phyloP scores from a whole-genome alignment of 1,284 basidiomycete species.

The Tranzscheliella williamsii region DNA sequence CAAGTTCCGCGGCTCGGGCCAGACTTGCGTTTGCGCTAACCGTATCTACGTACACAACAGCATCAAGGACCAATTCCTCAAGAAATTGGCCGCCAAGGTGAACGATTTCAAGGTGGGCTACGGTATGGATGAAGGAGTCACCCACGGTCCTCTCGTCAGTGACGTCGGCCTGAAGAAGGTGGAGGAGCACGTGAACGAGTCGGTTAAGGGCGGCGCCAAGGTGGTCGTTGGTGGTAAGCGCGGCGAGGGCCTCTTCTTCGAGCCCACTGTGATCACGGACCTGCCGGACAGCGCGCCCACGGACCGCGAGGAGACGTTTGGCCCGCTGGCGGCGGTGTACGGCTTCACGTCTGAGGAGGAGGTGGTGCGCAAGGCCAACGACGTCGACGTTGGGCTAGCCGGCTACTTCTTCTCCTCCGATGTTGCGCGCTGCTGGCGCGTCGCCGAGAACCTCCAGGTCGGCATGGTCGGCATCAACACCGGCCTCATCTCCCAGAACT shows the following conservation, averaged over 20 bases:
- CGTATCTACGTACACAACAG: slow-evolving; percentile 68
- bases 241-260: slow-evolving; percentile 72
- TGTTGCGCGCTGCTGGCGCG: slow-evolving; percentile 86
- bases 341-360: slow-evolving; percentile 92
- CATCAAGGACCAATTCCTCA: slow-evolving; percentile 80
- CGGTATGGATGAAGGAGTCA: slow-evolving; percentile 74
- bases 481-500: slow-evolving; percentile 51
- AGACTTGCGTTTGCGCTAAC: slow-evolving; percentile 75
- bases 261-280: slow-evolving; percentile 85
- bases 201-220: slow-evolving; percentile 79
- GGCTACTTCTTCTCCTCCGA: slow-evolving; percentile 67
- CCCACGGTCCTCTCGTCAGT: slow-evolving; percentile 94
- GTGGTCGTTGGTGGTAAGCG: slow-evolving; percentile 83
- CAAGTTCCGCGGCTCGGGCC: slow-evolving; percentile 91
- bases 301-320: slow-evolving; percentile 58
- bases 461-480: slow-evolving; percentile 82
- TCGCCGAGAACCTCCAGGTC: slow-evolving; percentile 94
- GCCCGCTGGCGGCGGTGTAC: slow-evolving; percentile 64
- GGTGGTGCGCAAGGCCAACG: slow-evolving; percentile 82
- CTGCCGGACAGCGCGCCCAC: slow-evolving; percentile 70
- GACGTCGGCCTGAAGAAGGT: slow-evolving; percentile 84
- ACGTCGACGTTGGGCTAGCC: slow-evolving; percentile 81
- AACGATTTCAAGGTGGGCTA: slow-evolving; percentile 87
- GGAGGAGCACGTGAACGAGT: slow-evolving; percentile 80
- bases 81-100: slow-evolving; percentile 78